phyloP scores from a whole-genome alignment of 495 filamentous ascomycete species.

The Pyronema omphalodes region DNA sequence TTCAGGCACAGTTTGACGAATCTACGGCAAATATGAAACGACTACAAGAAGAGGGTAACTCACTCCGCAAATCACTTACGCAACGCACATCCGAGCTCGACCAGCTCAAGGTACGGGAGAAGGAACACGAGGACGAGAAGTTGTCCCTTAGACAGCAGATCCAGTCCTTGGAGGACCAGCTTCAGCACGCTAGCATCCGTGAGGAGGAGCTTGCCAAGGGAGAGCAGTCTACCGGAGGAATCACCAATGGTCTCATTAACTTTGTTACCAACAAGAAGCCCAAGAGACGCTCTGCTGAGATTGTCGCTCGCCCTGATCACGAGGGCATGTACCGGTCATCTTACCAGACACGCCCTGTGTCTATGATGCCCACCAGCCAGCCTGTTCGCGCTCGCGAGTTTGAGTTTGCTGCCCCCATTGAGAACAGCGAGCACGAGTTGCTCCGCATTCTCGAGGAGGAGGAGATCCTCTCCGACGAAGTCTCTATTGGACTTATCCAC shows the following conservation, averaged over 20 bases:
- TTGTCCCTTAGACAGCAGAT: constrained; percentile 67
- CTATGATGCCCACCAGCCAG: constrained; percentile 64
- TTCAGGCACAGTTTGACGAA: constrained; percentile 76
- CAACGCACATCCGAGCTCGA: constrained; percentile 61
- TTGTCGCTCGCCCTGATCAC: constrained; percentile 5
- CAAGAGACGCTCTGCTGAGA: constrained; percentile 81
- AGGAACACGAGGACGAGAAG: constrained; percentile 65
- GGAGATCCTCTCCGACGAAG: constrained; percentile 86
- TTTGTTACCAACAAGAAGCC: constrained; percentile 94
- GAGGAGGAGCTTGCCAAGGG: constrained; percentile 56
- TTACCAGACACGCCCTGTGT: constrained; percentile 87
- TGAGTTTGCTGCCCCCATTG: constrained; percentile 42
- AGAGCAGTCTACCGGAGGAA: constrained; percentile 64
- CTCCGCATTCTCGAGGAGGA: constrained; percentile 88
- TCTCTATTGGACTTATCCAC: constrained; percentile 82
- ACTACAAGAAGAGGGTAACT: constrained; percentile 78
- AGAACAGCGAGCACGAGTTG: constrained; percentile 83
- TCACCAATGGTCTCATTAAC: constrained; percentile 72
- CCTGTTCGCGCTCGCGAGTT: constrained; percentile 14
- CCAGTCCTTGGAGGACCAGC: constrained; percentile 72
- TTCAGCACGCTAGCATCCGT: constrained; percentile 66
- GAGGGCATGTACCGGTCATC: constrained; percentile 49
- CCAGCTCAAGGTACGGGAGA: constrained; percentile 46
- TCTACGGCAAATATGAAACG: constrained; percentile 73
- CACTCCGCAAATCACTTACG: constrained; percentile 59